A percentile compares a stretch with the other conserved stretches of the same genome.
Evolutionary conservation across 176 grass and related monocot genomes (phyloP).

Genomic region (Musa beccarii): DNA sequence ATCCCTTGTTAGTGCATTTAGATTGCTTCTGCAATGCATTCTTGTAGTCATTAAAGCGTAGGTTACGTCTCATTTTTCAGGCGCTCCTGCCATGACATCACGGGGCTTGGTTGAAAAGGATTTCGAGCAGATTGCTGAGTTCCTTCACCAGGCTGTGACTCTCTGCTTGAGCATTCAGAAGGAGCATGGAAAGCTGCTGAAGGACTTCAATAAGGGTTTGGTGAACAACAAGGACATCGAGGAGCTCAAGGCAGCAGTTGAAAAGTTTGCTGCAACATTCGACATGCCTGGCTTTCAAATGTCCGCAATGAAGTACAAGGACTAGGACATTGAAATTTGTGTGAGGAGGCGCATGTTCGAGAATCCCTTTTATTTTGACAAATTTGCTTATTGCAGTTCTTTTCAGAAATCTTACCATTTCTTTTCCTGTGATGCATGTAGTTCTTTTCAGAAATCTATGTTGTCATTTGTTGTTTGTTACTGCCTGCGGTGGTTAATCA

Average conservation of each 20-base stretch:
- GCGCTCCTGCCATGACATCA: slow-evolving; percentile 82
- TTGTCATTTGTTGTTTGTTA: no score
- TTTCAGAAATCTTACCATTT: no score
- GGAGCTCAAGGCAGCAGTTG: slow-evolving; percentile 48
- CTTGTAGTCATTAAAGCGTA: background rate
- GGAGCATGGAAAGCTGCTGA: slow-evolving; percentile 76
- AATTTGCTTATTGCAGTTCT: no score
- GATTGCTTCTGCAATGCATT: no score
- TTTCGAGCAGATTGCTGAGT: slow-evolving; percentile 88
- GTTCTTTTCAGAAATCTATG: no score
- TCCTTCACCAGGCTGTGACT: slow-evolving; percentile 82
- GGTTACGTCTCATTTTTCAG: slow-evolving; percentile 20
- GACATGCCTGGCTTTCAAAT: slow-evolving; percentile 87
- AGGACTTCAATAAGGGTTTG: slow-evolving; percentile 79
- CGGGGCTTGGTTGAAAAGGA: slow-evolving; percentile 83
- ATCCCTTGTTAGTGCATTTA: background rate
- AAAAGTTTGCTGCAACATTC: slow-evolving; percentile 69
- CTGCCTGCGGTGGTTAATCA: no score
- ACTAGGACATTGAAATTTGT: slow-evolving; percentile 20
- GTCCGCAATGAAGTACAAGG: slow-evolving; percentile 83
- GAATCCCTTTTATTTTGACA: no score
- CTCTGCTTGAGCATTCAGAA: slow-evolving; percentile 80
- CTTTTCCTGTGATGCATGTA: no score
- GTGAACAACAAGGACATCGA: slow-evolving; percentile 73
- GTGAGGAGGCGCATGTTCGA: no score